These are phyloP conservation scores for Eutreptiella sp. DNA, from an alignment of 208 protist genomes.

Conservation along the genomic window DNA sequence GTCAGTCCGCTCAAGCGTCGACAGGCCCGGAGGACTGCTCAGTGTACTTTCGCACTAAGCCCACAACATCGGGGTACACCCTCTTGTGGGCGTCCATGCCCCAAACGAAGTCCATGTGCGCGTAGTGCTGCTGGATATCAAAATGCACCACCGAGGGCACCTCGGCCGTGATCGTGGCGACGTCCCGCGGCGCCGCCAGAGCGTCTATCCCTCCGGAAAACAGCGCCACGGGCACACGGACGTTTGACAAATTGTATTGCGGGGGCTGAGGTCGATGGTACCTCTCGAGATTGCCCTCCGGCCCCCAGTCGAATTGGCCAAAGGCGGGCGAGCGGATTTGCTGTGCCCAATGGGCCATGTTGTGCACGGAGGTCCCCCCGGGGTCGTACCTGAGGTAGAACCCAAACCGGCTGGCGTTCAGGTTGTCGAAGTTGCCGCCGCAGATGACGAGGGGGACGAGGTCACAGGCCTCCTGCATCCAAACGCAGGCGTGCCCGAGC, in stretches of 20 bases:
- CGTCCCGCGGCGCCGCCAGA: slow-evolving; percentile 23
- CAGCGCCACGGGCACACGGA: neutral
- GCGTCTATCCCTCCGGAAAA: slow-evolving; percentile 25
- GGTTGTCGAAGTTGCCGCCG: neutral
- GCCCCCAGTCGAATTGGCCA: slow-evolving; percentile 13
- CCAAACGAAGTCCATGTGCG: slow-evolving; percentile 37
- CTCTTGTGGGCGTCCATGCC: slow-evolving; percentile 6
- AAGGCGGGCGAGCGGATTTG: slow-evolving; percentile 6
- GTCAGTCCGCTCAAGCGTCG: too few relatives aligned
- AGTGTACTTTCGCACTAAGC: slow-evolving; percentile 1
- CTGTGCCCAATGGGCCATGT: slow-evolving; percentile 34
- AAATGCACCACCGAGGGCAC: neutral
- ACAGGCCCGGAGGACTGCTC: too few relatives aligned
- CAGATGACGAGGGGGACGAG: slow-evolving; percentile 4
- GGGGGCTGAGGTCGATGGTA: neutral
- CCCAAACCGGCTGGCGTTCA: neutral
- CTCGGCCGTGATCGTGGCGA: slow-evolving; percentile 4
- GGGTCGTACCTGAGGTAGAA: slow-evolving; percentile 8
- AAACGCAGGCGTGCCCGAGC: neutral
- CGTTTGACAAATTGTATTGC: slow-evolving; percentile 18
- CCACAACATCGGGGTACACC: slow-evolving; percentile 20
- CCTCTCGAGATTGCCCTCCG: neutral
- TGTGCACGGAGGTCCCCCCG: slow-evolving; percentile 27
- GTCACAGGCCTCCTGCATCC: neutral
- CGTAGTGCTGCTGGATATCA: slow-evolving; percentile 8